Percentiles rank a stretch among this genome's conserved stretches.
Evolutionary conservation across 2,329 filamentous ascomycete genomes (phyloP).

Genomic region (Nemania sp.): DNA sequence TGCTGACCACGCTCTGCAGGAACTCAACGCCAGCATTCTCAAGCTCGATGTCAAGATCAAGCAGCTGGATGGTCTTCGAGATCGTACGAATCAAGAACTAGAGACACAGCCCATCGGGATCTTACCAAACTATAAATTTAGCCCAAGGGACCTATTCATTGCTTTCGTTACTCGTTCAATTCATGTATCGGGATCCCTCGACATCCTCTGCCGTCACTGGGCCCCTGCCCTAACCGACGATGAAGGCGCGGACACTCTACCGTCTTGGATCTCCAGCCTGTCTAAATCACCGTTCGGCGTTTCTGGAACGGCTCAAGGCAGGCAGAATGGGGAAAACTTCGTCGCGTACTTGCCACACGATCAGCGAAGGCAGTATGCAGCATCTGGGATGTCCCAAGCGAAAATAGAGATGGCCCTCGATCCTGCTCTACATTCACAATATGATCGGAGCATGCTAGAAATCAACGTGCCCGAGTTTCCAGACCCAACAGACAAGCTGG

Average conservation of each 20-base stretch:
- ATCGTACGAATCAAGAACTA: background rate
- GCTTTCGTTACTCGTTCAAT: conserved; percentile 18
- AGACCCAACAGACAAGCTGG: background rate
- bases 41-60: conserved; percentile 1
- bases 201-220: conserved; percentile 16
- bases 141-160: conserved; percentile 17
- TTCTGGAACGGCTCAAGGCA: background rate
- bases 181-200: background rate
- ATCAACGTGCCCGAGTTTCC: background rate
- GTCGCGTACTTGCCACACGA: conserved; percentile 12
- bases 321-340: conserved; percentile 16
- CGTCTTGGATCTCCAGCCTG: conserved; percentile 12
- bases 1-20: conserved; percentile 1
- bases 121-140: conserved; percentile 15
- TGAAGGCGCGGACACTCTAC: conserved; percentile 9
- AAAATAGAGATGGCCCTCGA: conserved; percentile 7
- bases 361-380: conserved; percentile 2
- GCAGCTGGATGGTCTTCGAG: background rate
- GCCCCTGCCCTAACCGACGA: conserved; percentile 1
- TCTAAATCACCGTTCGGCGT: conserved; percentile 4
- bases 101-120: conserved; percentile 8
- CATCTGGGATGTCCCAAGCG: background rate
- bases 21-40: conserved; percentile 6
- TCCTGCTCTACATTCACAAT: conserved; percentile 1
- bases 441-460: background rate